Conservation (phyloP, 2,329 filamentous ascomycete species). For the Fusarium pseudonygamai region DNA sequence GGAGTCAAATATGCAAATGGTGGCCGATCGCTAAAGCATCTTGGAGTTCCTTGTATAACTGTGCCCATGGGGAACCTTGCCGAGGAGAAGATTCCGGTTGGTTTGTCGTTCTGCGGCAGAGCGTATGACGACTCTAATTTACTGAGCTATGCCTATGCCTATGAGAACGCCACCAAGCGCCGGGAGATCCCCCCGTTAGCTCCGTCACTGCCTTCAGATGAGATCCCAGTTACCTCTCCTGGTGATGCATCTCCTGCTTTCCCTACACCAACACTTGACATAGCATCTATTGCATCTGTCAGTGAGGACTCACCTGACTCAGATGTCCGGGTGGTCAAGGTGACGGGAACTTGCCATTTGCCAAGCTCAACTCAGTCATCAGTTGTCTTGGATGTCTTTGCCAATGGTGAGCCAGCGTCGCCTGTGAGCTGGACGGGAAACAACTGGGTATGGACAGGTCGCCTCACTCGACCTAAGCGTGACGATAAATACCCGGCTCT, state of each 20-base stretch:
- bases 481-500: neutral
- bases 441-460: neutral
- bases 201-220: neutral
- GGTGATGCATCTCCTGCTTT: rapidly evolving
- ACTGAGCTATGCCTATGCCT: conserved; percentile 38
- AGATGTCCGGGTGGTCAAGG: neutral
- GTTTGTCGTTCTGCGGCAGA: conserved; percentile 61
- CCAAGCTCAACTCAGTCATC: rapidly evolving
- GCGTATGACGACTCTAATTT: conserved; percentile 55
- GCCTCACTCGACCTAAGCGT: neutral
- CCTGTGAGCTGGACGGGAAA: neutral
- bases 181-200: neutral
- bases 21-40: conserved; percentile 61
- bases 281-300: neutral
- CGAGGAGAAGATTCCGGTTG: conserved; percentile 60
- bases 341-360: rapidly evolving
- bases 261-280: neutral
- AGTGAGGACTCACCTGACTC: rapidly evolving
- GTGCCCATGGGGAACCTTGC: conserved; percentile 62
- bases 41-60: conserved; percentile 63
- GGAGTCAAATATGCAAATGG: conserved; percentile 65
- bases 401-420: neutral
- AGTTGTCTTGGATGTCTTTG: neutral
- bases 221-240: rapidly evolving
- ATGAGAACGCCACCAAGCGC: neutral